Evolutionary conservation across 495 filamentous ascomycete species (phyloP).

Genomic region (Evernia prunastri): DNA sequence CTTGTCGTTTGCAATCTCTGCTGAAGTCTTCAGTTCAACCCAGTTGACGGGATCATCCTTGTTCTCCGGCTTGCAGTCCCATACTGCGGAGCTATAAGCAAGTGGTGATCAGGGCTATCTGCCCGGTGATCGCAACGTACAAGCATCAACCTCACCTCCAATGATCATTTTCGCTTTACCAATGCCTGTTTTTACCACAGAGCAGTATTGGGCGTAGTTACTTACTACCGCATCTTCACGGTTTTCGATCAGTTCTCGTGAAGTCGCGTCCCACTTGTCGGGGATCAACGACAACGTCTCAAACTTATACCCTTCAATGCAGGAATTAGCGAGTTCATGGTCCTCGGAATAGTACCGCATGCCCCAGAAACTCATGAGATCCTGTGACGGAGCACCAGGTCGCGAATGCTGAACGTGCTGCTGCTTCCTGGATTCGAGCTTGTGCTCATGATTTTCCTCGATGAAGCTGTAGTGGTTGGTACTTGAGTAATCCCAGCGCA

Average conservation of each 20-base stretch:
- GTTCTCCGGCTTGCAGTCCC: conserved; percentile 68
- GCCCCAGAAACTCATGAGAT: conserved; percentile 63
- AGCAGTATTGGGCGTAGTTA: conserved; percentile 91
- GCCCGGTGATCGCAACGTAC: conserved; percentile 39
- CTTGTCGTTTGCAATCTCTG: conserved; percentile 56
- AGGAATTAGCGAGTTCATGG: neutral
- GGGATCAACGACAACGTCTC: conserved; percentile 76
- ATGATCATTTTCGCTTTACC: conserved; percentile 65
- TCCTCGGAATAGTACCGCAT: conserved; percentile 7
- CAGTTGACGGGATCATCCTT: conserved; percentile 69
- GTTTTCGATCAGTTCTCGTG: conserved; percentile 68
- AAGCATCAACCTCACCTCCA: conserved; percentile 92
- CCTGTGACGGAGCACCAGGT: conserved; percentile 53
- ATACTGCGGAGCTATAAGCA: conserved; percentile 46
- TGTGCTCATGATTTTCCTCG: conserved; percentile 77
- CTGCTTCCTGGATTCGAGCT: conserved; percentile 46
- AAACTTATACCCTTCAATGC: conserved; percentile 82
- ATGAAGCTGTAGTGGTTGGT: conserved; percentile 60
- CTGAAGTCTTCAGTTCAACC: conserved; percentile 90
- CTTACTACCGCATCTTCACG: conserved; percentile 65
- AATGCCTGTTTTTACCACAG: conserved; percentile 79
- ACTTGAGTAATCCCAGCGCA: neutral
- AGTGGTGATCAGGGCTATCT: neutral
- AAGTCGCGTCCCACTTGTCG: conserved; percentile 60
- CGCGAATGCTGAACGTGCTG: conserved; percentile 47